Percentiles rank a stretch among this genome's conserved stretches.
These are phyloP conservation scores for Rhodotorula sp. DNA, from an alignment of 1,284 basidiomycete genomes.

Conservation along the genomic window DNA sequence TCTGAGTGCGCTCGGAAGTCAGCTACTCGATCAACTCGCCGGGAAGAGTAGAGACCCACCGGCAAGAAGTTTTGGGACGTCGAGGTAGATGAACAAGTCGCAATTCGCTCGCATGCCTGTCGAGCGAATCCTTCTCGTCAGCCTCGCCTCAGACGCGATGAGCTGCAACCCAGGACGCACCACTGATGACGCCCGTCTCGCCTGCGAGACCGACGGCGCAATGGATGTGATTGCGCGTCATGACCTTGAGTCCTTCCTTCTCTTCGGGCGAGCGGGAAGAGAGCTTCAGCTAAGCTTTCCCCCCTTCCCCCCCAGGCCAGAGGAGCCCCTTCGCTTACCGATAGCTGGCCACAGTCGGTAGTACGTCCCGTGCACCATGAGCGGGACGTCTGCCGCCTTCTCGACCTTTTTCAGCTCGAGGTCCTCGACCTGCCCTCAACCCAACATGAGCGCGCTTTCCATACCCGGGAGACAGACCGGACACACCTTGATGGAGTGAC, in stretches of 20 bases:
- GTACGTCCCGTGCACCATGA: conserved; percentile 77
- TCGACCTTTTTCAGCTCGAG: conserved; percentile 66
- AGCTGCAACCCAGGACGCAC: conserved; percentile 52
- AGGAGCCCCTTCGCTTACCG: conserved; percentile 50
- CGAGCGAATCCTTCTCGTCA: not conserved
- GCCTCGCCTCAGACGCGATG: not conserved
- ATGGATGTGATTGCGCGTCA: conserved; percentile 84
- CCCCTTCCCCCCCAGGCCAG: too few species aligned
- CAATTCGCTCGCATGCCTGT: conserved; percentile 74
- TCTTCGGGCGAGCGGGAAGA: conserved; percentile 50
- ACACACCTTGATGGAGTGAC: conserved; percentile 76
- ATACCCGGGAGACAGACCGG: not conserved
- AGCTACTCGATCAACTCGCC: not conserved
- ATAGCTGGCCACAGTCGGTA: conserved; percentile 68
- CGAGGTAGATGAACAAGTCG: conserved; percentile 70
- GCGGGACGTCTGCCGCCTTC: conserved; percentile 63
- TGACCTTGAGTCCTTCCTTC: conserved; percentile 71
- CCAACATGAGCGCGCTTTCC: not conserved
- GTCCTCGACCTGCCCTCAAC: conserved; percentile 57
- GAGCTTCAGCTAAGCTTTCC: not conserved
- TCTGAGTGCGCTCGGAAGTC: conserved; percentile 47
- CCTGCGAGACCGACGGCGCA: conserved; percentile 66
- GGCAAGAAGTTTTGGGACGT: conserved; percentile 66
- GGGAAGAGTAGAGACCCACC: conserved; percentile 14
- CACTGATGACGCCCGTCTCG: conserved; percentile 66